These are phyloP conservation scores for Candida sp. DNA, from an alignment of 1,139 yeast species.

Conservation along the genomic window DNA sequence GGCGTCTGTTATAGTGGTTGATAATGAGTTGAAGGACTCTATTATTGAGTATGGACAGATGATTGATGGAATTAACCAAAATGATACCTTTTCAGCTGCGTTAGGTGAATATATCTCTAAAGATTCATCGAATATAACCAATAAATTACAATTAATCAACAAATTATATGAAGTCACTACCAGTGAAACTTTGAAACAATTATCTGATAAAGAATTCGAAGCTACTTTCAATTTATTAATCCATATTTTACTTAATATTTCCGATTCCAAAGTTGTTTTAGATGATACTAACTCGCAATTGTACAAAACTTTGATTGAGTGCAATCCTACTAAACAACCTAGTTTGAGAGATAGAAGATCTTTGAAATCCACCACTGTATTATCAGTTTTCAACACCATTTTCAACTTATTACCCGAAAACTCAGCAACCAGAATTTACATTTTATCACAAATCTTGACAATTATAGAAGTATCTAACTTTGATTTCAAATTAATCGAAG, in stretches of 20 bases:
- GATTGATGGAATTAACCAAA: constrained; percentile 31
- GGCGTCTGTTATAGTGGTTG: constrained; percentile 48
- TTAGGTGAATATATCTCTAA: constrained; percentile 16
- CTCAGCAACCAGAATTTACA: constrained; percentile 29
- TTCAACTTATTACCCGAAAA: constrained; percentile 42
- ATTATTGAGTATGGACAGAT: constrained; percentile 39
- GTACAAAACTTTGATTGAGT: constrained; percentile 26
- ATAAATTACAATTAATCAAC: constrained; percentile 25
- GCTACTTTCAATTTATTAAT: constrained; percentile 42
- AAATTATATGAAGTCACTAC: constrained; percentile 24
- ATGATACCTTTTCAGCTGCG: constrained; percentile 23
- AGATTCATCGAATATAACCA: constrained; percentile 21
- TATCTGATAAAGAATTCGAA: constrained; percentile 45
- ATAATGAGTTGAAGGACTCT: constrained; percentile 42
- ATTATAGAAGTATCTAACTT: constrained; percentile 29
- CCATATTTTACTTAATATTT: constrained; percentile 30
- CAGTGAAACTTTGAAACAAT: constrained; percentile 25
- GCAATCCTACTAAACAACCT: constrained; percentile 37
- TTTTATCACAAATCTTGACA: constrained; percentile 30
- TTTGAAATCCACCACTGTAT: constrained; percentile 40
- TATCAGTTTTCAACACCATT: constrained; percentile 40
- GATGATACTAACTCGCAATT: constrained; percentile 24
- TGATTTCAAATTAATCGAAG: constrained; percentile 33
- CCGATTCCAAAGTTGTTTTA: constrained; percentile 24
- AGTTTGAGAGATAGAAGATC: constrained; percentile 47